These are phyloP conservation scores for Metschnikowia peoriensis DNA, from an alignment of 805 yeast species.

Conservation along the genomic window DNA sequence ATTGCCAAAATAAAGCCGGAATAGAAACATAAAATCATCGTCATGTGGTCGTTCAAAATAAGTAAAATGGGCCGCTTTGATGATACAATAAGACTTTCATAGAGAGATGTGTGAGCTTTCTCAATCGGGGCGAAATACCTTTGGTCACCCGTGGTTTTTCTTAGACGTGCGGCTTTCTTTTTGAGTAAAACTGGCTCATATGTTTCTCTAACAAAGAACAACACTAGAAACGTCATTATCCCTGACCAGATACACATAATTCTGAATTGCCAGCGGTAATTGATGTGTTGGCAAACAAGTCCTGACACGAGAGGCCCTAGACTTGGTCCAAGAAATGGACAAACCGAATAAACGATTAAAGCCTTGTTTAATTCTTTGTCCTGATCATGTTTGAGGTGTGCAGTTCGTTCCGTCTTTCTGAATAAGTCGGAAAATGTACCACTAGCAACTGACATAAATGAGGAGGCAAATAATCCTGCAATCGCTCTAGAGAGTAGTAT, in stretches of 20 bases:
- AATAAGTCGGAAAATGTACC: slow-evolving; percentile 32
- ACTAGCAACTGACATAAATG: slow-evolving; percentile 30
- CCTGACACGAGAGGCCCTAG: slow-evolving; percentile 30
- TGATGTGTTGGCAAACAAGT: slow-evolving; percentile 21
- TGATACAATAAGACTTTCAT: slow-evolving; percentile 20
- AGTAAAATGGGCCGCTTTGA: slow-evolving; percentile 25
- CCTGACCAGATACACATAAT: slow-evolving; percentile 27
- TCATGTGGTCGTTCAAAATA: slow-evolving; percentile 29
- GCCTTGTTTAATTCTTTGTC: slow-evolving; percentile 21
- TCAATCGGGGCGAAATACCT: slow-evolving; percentile 43
- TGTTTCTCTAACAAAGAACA: slow-evolving; percentile 28
- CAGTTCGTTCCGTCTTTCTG: slow-evolving; percentile 11
- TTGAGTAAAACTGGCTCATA: slow-evolving; percentile 26
- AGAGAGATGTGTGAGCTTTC: slow-evolving; percentile 14
- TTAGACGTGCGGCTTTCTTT: slow-evolving; percentile 25
- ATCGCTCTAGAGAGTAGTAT: slow-evolving; percentile 27
- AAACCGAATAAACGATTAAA: slow-evolving; percentile 25
- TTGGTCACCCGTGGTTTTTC: slow-evolving; percentile 35
- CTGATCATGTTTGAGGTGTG: slow-evolving; percentile 10
- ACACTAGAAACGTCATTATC: slow-evolving; percentile 18
- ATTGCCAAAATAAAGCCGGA: slow-evolving; percentile 19
- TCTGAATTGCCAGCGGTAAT: slow-evolving; percentile 28
- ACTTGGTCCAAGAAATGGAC: slow-evolving; percentile 33
- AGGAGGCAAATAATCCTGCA: slow-evolving; percentile 28
- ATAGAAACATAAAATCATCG: slow-evolving; percentile 25